phyloP scores from a whole-genome alignment of 169 alveolate genomes.

The Amoebophrya sp. region DNA sequence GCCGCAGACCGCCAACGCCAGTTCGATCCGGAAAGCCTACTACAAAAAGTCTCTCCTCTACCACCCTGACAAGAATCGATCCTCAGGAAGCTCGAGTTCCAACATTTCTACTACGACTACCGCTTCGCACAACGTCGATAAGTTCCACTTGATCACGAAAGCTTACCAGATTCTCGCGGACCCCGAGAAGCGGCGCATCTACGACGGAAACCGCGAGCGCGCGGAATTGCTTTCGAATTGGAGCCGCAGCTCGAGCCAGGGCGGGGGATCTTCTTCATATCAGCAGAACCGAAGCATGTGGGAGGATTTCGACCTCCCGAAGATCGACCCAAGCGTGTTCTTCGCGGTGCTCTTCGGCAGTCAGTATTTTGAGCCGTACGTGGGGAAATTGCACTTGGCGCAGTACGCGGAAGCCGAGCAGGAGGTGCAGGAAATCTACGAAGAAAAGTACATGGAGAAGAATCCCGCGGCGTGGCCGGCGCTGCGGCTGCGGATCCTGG shows the following conservation, averaged over 20 bases:
- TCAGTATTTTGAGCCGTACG: background rate
- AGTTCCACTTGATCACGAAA: background rate
- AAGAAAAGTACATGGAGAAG: too few relatives aligned
- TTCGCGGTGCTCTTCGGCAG: background rate
- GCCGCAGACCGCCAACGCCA: background rate
- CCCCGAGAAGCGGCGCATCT: background rate
- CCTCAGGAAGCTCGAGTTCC: too few relatives aligned
- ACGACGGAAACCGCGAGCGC: background rate
- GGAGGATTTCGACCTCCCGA: too few relatives aligned
- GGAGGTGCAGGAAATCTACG: too few relatives aligned
- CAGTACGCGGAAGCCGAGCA: background rate
- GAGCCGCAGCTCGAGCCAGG: too few relatives aligned
- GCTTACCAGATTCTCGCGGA: background rate
- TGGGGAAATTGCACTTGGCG: background rate
- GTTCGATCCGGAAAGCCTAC: background rate
- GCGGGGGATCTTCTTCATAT: too few relatives aligned
- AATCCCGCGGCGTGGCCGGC: background rate
- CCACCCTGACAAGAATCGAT: background rate
- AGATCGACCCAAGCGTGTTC: background rate
- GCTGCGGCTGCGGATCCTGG: background rate
- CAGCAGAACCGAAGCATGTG: too few relatives aligned
- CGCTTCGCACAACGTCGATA: too few relatives aligned
- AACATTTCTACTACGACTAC: too few relatives aligned
- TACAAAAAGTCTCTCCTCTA: background rate
- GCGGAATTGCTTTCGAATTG: background rate